Evolutionary conservation across 768 basidiomycete genomes (phyloP), one percentile per base, ranked within the genome.

Genomic region (Boletus fagicola): DNA sequence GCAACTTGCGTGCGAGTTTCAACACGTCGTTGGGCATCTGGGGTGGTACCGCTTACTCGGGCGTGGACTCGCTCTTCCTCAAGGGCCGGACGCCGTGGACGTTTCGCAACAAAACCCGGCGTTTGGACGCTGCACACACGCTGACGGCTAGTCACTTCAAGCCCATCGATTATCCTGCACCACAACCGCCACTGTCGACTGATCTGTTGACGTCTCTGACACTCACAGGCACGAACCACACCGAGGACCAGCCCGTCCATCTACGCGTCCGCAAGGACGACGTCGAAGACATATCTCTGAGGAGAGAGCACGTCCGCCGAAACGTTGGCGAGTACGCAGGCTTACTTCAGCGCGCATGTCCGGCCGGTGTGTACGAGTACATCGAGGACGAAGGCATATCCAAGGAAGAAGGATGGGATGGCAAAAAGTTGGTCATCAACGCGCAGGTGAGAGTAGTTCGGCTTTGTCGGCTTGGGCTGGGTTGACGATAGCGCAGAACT

Each of bases 291-390:
- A 63, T 76, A 13, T 70, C 70, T 26, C 70, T 78, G 33, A 74
- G 83, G 49, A 74, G 74, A 47, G 76, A 82, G 24, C 96, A 98
- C 68, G 92, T 96, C 7, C 69, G 80, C 55, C 74, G 74, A 42
- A 98, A 98, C 71, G 80, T 86, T 0, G 78, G 78, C 48, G 84
- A 91, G 63, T 99, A 86, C 68, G 96, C 90, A 0, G 93, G 94
- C 8, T 71, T 98, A 26, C 78, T 99, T n/a, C 88, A 88, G 1
- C 80, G 85, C 5, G 95, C 88, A 5, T 99, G 96, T 72, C 96
- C 96, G 1, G 96, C 97, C 0, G 92, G 86, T 5, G 96, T 98
- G 40, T 99, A 99, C 71, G 96, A 99, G 75, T 99, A 99, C 67
- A 87, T 95, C 3, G 83, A 90, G 31, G 87, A 81, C 18, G 86